A percentile compares a stretch with the other conserved stretches of the same genome.
Evolutionary conservation across 805 yeast species (phyloP).

Genomic region (Starmerella vaccinii): DNA sequence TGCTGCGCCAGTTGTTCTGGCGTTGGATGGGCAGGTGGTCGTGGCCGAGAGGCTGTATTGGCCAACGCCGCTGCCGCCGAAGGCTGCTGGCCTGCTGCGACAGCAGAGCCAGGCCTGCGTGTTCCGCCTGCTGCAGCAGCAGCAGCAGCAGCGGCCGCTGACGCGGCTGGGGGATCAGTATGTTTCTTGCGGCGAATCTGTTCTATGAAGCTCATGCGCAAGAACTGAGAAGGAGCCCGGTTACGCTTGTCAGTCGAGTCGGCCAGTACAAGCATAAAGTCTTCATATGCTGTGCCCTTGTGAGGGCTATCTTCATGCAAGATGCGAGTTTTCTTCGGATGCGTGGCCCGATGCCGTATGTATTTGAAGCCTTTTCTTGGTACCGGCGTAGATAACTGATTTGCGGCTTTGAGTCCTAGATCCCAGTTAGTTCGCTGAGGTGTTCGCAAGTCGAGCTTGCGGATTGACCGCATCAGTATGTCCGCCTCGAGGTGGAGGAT

Average conservation of each 20-base stretch:
- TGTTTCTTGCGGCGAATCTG: conserved; percentile 55
- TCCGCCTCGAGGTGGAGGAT: conserved; percentile 84
- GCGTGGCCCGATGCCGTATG: conserved; percentile 27
- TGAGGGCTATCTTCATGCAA: conserved; percentile 65
- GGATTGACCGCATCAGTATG: conserved; percentile 61
- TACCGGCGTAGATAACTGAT: background rate
- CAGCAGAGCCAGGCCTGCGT: background rate
- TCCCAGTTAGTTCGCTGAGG: conserved; percentile 37
- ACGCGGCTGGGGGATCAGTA: conserved; percentile 35
- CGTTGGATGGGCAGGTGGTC: conserved; percentile 9
- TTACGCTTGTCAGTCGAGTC: conserved; percentile 35
- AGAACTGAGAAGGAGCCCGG: conserved; percentile 50
- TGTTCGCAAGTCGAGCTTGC: conserved; percentile 66
- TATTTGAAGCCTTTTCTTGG: background rate
- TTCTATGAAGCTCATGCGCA: conserved; percentile 79
- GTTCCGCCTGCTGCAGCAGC: conserved; percentile 1
- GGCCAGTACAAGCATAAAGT: conserved; percentile 64
- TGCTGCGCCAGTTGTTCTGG: conserved; percentile 21
- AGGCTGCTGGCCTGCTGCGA: background rate
- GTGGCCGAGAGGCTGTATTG: background rate
- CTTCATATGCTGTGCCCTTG: conserved; percentile 78
- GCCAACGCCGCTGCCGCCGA: conserved; percentile 19
- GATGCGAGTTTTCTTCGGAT: conserved; percentile 35
- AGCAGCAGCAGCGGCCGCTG: conserved; percentile 13
- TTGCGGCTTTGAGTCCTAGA: conserved; percentile 31